These are phyloP conservation scores for Anthoceros angustus DNA, from an alignment of 225 moss, liverwort and hornwort species.

Conservation along the genomic window DNA sequence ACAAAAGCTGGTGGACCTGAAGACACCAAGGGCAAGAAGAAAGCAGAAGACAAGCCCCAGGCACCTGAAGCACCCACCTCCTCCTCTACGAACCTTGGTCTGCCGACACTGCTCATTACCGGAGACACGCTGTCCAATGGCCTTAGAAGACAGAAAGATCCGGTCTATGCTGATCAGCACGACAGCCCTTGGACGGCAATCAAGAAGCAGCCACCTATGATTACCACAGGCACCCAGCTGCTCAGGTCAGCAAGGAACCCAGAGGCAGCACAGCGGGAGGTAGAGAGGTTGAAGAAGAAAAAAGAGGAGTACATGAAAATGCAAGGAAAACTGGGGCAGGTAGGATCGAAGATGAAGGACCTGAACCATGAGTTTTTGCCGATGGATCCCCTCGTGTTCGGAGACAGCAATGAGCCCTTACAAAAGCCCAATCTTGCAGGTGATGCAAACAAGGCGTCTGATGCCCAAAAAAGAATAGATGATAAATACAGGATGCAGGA, in stretches of 20 bases:
- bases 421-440: slow-evolving; percentile 1
- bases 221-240: not conserved
- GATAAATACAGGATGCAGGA: not conserved
- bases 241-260: slow-evolving; percentile 1
- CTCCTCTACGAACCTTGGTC: not conserved
- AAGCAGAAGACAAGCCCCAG: not conserved
- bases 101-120: not conserved
- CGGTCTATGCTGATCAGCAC: not conserved
- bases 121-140: not conserved
- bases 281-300: not conserved
- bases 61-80: not conserved
- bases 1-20: not conserved
- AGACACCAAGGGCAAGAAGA: slow-evolving; percentile 1
- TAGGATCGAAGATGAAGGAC: slow-evolving; percentile 1
- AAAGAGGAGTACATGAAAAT: not conserved
- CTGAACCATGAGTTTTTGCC: not conserved
- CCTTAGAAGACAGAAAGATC: not conserved
- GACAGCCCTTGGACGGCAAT: not conserved
- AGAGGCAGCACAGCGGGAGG: not conserved
- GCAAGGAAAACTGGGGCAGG: slow-evolving; percentile 2
- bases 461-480: not conserved
- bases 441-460: not conserved
- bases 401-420: not conserved
- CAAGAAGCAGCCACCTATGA: slow-evolving; percentile 4
- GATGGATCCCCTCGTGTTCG: slow-evolving; percentile 3